Percentiles rank a stretch among this genome's conserved stretches.
Conservation (phyloP, 192 early-diverging fungal genomes). For the Coemansia nantahalensis region DNA sequence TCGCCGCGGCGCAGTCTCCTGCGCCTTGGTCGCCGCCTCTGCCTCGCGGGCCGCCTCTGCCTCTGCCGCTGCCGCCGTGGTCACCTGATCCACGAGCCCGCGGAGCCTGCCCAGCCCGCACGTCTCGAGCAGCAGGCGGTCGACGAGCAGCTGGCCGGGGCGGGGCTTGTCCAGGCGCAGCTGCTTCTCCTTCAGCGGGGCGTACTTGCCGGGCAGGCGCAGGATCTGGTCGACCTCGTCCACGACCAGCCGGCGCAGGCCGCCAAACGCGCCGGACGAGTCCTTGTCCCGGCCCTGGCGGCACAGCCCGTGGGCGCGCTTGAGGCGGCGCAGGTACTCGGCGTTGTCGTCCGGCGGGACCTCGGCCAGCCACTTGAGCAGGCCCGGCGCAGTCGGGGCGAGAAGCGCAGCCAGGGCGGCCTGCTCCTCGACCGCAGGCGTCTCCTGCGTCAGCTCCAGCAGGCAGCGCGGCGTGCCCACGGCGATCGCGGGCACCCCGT, state of each 20-base stretch:
- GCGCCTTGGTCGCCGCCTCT: too few relatives aligned
- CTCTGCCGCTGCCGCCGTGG: neutral
- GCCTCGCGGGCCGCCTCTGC: too few relatives aligned
- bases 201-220: conserved; percentile 21
- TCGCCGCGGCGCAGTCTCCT: too few relatives aligned
- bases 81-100: conserved; percentile 1
- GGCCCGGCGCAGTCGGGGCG: neutral
- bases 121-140: conserved; percentile 15
- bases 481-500: conserved; percentile 29
- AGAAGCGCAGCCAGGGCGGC: neutral
- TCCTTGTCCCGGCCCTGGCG: neutral
- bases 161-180: conserved; percentile 28
- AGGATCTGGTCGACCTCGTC: conserved; percentile 49
- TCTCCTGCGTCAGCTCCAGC: conserved; percentile 4
- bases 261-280: conserved; percentile 5
- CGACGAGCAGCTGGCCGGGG: conserved; percentile 33
- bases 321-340: conserved; percentile 1
- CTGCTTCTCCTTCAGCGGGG: conserved; percentile 8
- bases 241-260: conserved; percentile 27
- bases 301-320: neutral
- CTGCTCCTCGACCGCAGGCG: neutral
- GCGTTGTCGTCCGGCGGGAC: neutral
- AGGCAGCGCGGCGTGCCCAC: conserved; percentile 26
- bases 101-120: conserved; percentile 4
- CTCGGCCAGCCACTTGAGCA: conserved; percentile 4